These are phyloP conservation scores for Apophysomyces variabilis DNA, from an alignment of 371 early-diverging fungal genomes.

Conservation along the genomic window DNA sequence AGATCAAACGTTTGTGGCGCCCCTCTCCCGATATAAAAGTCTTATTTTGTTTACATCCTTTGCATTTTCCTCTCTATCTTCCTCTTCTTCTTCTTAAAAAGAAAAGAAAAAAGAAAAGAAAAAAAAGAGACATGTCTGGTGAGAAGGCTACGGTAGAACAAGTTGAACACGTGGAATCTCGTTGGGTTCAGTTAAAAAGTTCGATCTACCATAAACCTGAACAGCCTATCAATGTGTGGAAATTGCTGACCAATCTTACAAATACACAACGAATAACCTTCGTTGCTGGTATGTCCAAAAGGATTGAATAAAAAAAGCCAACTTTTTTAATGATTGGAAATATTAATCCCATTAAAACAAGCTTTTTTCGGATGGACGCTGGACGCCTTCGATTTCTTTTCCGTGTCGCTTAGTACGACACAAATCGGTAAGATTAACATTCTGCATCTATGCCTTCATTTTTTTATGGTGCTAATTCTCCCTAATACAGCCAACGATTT, in stretches of 20 bases:
- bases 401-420: conserved; percentile 54
- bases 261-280: conserved; percentile 47
- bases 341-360: too few species aligned
- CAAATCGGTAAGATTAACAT: conserved; percentile 35
- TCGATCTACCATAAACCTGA: conserved; percentile 40
- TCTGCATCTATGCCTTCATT: background rate
- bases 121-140: background rate
- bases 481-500: conserved; percentile 56
- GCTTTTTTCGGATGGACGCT: conserved; percentile 76
- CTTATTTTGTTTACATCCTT: background rate
- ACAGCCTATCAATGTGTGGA: conserved; percentile 38
- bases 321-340: too few species aligned
- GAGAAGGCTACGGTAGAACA: conserved; percentile 3
- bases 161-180: background rate
- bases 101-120: too few species aligned
- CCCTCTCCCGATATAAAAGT: background rate
- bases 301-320: background rate
- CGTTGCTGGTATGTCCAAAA: conserved; percentile 37
- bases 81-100: background rate
- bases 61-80: background rate
- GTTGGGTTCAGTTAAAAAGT: background rate
- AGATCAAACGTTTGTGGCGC: too few species aligned
- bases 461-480: conserved; percentile 17
- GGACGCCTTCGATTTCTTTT: conserved; percentile 79
- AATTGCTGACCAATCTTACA: conserved; percentile 38